Base-by-base conservation (phyloP, 116 monocot genomes). In the Cymodocea nodosa region DNA sequence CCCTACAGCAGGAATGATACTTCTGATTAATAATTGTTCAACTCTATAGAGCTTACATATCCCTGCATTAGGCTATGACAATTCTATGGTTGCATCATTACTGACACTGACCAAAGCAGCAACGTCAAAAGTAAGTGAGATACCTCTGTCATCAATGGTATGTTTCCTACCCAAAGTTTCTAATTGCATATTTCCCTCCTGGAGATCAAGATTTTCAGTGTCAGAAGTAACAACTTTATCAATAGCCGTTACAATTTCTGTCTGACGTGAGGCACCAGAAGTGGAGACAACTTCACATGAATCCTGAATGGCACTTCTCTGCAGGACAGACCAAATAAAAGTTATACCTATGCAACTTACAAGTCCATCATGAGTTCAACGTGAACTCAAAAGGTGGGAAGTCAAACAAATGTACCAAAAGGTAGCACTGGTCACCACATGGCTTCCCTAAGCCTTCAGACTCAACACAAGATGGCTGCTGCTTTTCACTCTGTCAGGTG, bases 361-460 rank as follows among this genome's bases (percentile, higher is more conserved):
- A 53, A 53, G 18, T 53, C 1, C 52, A 53, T 9, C 18, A 53
- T 18, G 18, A 15, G 18, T 53, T 53, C 14, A 53, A 53, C 52
- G 11, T 53, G 24, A 57, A 1, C 16, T 22, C 35, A n/a, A 2
- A 40, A 49, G 14, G 18, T 22, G 19, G 50, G 11, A 35, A 20
- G 50, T 20, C 48, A 18, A 20, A 17, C 59, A 51, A 37, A 10
- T 69, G 75, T 84, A 98, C 97, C 76, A 60, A 74, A 74, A 92
- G 78, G 70, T 84, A 99, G 79, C 98, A 99, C n/a, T 84, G 69
- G 35, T 80, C 78, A 65, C 92, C 74, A 65, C 98, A 92, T 62
- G 98, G 89, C 35, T 73, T 87, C 55, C 75, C 75, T 66, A 53
- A 68, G 57, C 84, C 92, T 65, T 88, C 89, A 75, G 68, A 68